phyloP scores from a whole-genome alignment of 768 basidiomycete genomes.

The Epithele typhae region DNA sequence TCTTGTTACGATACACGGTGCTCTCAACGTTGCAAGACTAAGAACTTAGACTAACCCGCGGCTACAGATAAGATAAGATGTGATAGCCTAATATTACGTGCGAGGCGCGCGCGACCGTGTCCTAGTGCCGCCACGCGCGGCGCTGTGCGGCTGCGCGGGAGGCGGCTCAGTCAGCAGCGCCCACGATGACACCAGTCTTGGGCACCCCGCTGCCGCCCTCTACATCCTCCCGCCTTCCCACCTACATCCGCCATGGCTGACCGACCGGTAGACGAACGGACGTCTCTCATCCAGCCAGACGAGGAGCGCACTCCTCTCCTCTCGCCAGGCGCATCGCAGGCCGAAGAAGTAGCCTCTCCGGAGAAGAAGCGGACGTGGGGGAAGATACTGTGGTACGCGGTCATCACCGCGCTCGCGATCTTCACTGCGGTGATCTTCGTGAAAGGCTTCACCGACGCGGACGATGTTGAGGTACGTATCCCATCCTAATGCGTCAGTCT shows the following conservation, averaged over 20 bases:
- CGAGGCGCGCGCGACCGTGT: too few species aligned
- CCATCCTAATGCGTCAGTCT: too few species aligned
- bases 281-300: slow-evolving; percentile 14
- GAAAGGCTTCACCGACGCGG: slow-evolving; percentile 67
- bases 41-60: too few species aligned
- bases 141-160: too few species aligned
- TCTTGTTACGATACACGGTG: too few species aligned
- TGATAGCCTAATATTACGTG: too few species aligned
- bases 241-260: background rate
- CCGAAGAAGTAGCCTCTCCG: slow-evolving; percentile 4
- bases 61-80: slow-evolving; percentile 1
- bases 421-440: slow-evolving; percentile 49
- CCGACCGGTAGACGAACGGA: slow-evolving; percentile 14
- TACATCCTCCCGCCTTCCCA: background rate
- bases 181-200: background rate
- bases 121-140: too few species aligned
- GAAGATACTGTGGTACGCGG: slow-evolving; percentile 27
- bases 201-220: background rate
- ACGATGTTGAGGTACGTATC: slow-evolving; percentile 56
- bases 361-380: slow-evolving; percentile 24
- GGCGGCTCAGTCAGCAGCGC: slow-evolving; percentile 8
- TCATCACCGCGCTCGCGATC: slow-evolving; percentile 32
- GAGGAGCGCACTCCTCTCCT: slow-evolving; percentile 1
- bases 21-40: too few species aligned
- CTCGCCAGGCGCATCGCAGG: background rate